Conservation (phyloP, 768 basidiomycete genomes). For the Asterophora parasitica region DNA sequence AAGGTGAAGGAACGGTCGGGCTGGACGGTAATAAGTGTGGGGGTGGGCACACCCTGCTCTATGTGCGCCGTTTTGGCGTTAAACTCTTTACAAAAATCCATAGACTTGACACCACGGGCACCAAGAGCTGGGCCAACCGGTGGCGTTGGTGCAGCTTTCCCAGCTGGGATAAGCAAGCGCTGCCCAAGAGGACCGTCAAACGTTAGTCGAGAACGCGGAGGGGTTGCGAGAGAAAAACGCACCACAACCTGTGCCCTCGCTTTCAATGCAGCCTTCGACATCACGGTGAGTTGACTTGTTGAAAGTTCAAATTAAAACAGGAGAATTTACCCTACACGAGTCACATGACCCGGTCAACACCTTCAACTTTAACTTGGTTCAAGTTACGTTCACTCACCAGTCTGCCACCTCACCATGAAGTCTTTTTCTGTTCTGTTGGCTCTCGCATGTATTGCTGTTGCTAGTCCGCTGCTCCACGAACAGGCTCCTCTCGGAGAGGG, state of each 20-base stretch:
- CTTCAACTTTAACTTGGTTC: background rate
- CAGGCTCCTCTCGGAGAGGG: slow-evolving; percentile 36
- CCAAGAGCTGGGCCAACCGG: slow-evolving; percentile 97
- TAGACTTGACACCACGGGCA: slow-evolving; percentile 96
- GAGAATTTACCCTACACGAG: slow-evolving; percentile 3
- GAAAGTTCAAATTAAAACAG: background rate
- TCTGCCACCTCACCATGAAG: slow-evolving; percentile 39
- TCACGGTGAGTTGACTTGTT: slow-evolving; percentile 21
- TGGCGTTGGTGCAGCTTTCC: slow-evolving; percentile 93
- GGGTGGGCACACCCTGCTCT: slow-evolving; percentile 78
- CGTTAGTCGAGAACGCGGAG: slow-evolving; percentile 6
- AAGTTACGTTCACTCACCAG: background rate
- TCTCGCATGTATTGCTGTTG: slow-evolving; percentile 38
- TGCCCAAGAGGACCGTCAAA: slow-evolving; percentile 23
- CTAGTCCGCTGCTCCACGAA: slow-evolving; percentile 33
- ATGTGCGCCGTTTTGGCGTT: slow-evolving; percentile 94
- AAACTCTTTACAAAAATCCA: slow-evolving; percentile 99
- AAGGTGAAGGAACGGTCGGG: slow-evolving; percentile 96
- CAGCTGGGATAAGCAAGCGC: slow-evolving; percentile 87
- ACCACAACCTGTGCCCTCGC: slow-evolving; percentile 76
- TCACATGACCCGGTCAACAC: slow-evolving; percentile 6
- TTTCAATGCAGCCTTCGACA: slow-evolving; percentile 65
- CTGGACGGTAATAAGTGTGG: slow-evolving; percentile 89
- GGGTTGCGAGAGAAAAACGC: slow-evolving; percentile 25
- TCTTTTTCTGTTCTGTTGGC: slow-evolving; percentile 39